Evolutionary conservation across 176 grass and related monocot genomes (phyloP).

Genomic region (bread wheat (Triticum aestivum)): DNA sequence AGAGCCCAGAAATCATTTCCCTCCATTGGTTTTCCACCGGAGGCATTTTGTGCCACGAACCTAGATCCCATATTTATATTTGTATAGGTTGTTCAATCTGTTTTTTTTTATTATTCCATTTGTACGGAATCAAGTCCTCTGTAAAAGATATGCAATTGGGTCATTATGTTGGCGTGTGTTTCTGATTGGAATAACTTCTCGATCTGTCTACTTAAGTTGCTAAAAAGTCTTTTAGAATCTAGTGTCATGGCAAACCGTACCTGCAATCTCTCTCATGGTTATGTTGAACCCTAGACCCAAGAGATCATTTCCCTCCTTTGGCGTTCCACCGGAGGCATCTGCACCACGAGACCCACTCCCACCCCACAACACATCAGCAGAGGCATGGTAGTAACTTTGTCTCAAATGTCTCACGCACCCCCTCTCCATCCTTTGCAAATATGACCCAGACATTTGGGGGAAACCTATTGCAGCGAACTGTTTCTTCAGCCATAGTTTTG

Average conservation of each 20-base stretch:
- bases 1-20: background rate
- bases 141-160: slow-evolving; percentile 11
- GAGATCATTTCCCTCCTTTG: background rate
- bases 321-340: background rate
- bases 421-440: background rate
- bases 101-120: background rate
- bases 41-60: background rate
- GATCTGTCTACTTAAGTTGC: background rate
- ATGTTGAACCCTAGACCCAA: background rate
- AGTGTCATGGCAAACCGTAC: slow-evolving; percentile 1
- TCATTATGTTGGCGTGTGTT: background rate
- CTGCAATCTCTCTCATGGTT: background rate
- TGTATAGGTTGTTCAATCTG: slow-evolving; percentile 1
- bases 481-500: background rate
- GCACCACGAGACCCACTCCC: background rate
- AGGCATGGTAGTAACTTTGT: background rate
- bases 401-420: background rate
- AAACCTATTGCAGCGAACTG: background rate
- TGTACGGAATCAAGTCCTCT: background rate
- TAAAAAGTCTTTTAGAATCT: background rate
- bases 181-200: background rate
- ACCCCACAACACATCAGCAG: background rate
- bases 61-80: no score
- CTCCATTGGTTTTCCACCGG: background rate
- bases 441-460: background rate